Evolutionary conservation across 2,329 filamentous ascomycete genomes (phyloP), one percentile per base, ranked within the genome.

Genomic region (Pseudopyrenochaeta lycopersici): DNA sequence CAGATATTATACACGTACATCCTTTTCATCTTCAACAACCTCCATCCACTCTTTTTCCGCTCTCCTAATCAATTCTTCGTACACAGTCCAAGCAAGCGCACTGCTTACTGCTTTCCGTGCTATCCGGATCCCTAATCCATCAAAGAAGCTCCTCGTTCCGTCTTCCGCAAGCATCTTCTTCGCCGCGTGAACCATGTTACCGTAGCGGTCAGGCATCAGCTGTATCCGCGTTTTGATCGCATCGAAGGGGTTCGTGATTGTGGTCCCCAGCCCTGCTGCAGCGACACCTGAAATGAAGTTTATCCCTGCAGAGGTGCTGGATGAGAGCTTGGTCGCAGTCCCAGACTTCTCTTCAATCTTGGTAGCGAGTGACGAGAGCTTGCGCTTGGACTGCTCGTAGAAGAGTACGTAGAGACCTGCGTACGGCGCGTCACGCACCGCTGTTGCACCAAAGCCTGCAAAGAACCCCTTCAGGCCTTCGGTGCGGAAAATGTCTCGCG

Each of bases 31-130:
- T 44, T 67, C 67, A 5, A 70, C 63, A 17, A 54, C 60, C 33
- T 74, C 68, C 42, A 56, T 58, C 71, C 68, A 72, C 52, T 66
- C 64, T 40, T 64, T 77, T 74, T 88, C 87, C 1, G 89, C 90
- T 64, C 90, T 84, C 55, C 93, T 81, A 58, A 98, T 89, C 66
- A 97, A 77, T 76, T 97, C 94, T 78, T 99, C 95, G 71, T 99
- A 99, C 35, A 97, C 83, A 9, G 94, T 98, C 95, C 95, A 99
- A 7, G 94, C 94, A 63, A 98, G 82, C n/a, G 95, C 95, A 46
- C 90, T 94, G 76, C 93, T 97, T 39, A 97, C 78, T 4, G 92
- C 94, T 76, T 99, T 99, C 64, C 95, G 84, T 40, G 88, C 90
- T 82, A 98, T 96, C 51, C 95, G 85, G 63, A 99, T 80, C 1